A percentile compares a stretch with the other conserved stretches of the same genome.
phyloP scores from a whole-genome alignment of 495 filamentous ascomycete species.

The Hypoxylon intermedium region DNA sequence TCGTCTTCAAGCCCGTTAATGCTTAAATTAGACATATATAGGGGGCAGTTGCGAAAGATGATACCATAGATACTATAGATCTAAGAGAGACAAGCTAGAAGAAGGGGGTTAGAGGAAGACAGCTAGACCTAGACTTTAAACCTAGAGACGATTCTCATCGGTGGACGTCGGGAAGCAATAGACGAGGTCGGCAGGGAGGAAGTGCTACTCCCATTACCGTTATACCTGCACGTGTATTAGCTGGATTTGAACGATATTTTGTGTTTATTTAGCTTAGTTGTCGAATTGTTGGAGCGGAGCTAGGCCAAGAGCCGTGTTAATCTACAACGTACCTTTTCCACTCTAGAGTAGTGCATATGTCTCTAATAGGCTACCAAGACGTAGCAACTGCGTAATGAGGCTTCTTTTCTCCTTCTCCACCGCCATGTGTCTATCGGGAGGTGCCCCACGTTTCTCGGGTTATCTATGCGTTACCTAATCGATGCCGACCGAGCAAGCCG shows the following conservation, averaged over 20 bases:
- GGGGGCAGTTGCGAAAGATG: not conserved
- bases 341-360: no score
- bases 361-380: not conserved
- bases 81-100: conserved; percentile 23
- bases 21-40: conserved; percentile 24
- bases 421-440: conserved; percentile 3
- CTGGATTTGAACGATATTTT: conserved; percentile 12
- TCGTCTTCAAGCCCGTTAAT: conserved; percentile 74
- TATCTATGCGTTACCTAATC: not conserved
- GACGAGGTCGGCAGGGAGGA: conserved; percentile 1
- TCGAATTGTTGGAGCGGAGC: conserved; percentile 1
- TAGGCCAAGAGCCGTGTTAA: conserved; percentile 8
- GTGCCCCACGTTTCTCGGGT: conserved; percentile 21
- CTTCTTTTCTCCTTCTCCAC: conserved; percentile 11
- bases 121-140: conserved; percentile 27
- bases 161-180: not conserved
- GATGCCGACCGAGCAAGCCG: no score
- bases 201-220: not conserved
- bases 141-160: conserved; percentile 23
- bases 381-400: not conserved
- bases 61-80: conserved; percentile 8
- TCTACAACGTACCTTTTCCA: conserved; percentile 2
- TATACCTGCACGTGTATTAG: conserved; percentile 10
- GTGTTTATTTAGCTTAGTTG: conserved; percentile 17
- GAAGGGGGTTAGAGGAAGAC: conserved; percentile 9